Evolutionary conservation across 2,329 filamentous ascomycete genomes (phyloP), one percentile per base, ranked within the genome.

Genomic region (Metarhizium rileyi): DNA sequence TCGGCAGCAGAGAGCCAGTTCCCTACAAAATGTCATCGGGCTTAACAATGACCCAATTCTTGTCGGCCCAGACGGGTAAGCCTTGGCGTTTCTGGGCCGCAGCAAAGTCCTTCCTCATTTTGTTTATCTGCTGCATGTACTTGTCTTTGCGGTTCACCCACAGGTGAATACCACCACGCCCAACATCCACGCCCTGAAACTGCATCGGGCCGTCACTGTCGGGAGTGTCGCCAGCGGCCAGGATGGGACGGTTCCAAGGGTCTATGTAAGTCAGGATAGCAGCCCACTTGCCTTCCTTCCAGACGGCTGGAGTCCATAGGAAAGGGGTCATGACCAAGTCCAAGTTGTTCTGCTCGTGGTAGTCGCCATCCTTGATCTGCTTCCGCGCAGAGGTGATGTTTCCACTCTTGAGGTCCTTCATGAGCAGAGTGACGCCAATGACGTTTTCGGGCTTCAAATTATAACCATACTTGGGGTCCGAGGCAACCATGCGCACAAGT

Each of bases 401-500:
- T 5, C 61, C 60, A 18, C 52, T 51, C 6, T 61, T 61, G 40
- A 52, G 50, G 46, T 66, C 63, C 30, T 56, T 59, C 50, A 73
- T 59, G 6, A 70, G 58, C 0, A 68, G 60, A 3, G 65, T 67
- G 12, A 72, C 68, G 25, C 70, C 70, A 20, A 72, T 70, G 33
- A 73, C 67, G 46, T 72, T 71, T 50, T 72, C 59, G 2, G 70
- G 58, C 28, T 63, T 63, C 5, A 72, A 67, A 51, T 72, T 71
- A 61, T 73, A 73, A 43, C 70, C 70, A 44, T 73, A 73, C 51
- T 63, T 63, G 7, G 68, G 67, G 50, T 72, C 70, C 1, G 68
- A 62, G n/a, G 65, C 70, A 1, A 73, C 67, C 68, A 72, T 70
- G 46, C 70, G 66, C 16, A 72, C 70, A 7, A 72, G 61, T 55